Percentiles rank a stretch among this genome's conserved stretches.
These are phyloP conservation scores for Sporormia fimetaria DNA, from an alignment of 495 filamentous ascomycete genomes.

Conservation along the genomic window DNA sequence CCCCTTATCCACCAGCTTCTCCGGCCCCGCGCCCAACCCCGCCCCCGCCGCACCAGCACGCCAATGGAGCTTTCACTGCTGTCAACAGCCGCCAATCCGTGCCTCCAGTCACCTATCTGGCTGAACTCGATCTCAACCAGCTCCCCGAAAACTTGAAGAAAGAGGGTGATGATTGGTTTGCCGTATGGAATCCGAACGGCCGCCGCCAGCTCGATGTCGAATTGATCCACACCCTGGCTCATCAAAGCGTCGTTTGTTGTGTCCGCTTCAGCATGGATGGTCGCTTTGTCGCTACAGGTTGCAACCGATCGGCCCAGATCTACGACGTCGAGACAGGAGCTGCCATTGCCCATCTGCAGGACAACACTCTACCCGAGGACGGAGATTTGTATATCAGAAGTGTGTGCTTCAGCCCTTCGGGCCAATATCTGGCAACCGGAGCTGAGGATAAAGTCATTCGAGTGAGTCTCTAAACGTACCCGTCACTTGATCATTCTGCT, in stretches of 20 bases:
- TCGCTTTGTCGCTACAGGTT: constrained; percentile 34
- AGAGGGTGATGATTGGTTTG: constrained; percentile 34
- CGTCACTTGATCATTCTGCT: not conserved
- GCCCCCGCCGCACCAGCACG: constrained; percentile 40
- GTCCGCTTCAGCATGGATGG: constrained; percentile 37
- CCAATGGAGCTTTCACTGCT: too few species aligned
- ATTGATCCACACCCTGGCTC: constrained; percentile 33
- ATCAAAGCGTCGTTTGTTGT: constrained; percentile 37
- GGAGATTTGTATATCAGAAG: constrained; percentile 37
- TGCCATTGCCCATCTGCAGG: constrained; percentile 33
- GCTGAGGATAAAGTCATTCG: constrained; percentile 38
- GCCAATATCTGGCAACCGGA: constrained; percentile 34
- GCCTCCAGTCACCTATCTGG: constrained; percentile 62
- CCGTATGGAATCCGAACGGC: constrained; percentile 34
- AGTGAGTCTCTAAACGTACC: constrained; percentile 28
- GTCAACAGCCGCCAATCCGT: constrained; percentile 21
- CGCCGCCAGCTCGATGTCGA: constrained; percentile 33
- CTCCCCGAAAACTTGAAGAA: constrained; percentile 58
- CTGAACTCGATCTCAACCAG: constrained; percentile 76
- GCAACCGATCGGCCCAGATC: constrained; percentile 36
- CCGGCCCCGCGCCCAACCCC: constrained; percentile 76
- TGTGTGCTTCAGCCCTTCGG: constrained; percentile 38
- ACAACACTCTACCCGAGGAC: constrained; percentile 28
- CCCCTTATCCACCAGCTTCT: constrained; percentile 84
- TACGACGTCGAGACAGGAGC: constrained; percentile 33